These are phyloP conservation scores for Urochloa ruziziensis DNA, from an alignment of 176 grass and related monocot genomes.

Conservation along the genomic window DNA sequence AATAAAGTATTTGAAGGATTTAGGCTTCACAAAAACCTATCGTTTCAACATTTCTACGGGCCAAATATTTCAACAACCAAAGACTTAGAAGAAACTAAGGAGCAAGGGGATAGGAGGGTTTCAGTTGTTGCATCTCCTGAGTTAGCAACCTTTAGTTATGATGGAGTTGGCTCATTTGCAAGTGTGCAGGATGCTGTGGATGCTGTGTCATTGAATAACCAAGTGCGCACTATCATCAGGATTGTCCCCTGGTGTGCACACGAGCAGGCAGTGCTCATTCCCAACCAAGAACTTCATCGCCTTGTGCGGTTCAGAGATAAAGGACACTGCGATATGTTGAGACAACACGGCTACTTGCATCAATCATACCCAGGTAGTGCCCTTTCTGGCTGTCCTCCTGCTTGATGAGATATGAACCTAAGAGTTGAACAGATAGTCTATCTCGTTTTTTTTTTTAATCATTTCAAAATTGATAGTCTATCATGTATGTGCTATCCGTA, in stretches of 20 bases:
- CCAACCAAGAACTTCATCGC: constrained; percentile 70
- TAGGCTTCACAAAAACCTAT: neutral
- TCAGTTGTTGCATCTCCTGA: neutral
- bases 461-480: no score
- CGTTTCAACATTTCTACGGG: neutral
- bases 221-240: constrained; percentile 40
- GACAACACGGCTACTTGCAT: constrained; percentile 43
- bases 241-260: constrained; percentile 56
- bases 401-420: neutral
- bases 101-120: constrained; percentile 1
- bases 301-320: constrained; percentile 28
- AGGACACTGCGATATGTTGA: constrained; percentile 53
- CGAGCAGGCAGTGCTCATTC: constrained; percentile 38
- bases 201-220: constrained; percentile 48
- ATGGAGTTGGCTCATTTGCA: constrained; percentile 15
- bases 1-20: neutral
- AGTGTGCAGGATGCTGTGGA: constrained; percentile 47
- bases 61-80: neutral
- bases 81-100: neutral
- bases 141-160: neutral
- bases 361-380: constrained; percentile 50
- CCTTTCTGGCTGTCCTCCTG: neutral
- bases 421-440: neutral
- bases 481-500: neutral
- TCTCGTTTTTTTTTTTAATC: no score